Conservation (phyloP, 345 rosid species). For the Leavenworthia alabamica region DNA sequence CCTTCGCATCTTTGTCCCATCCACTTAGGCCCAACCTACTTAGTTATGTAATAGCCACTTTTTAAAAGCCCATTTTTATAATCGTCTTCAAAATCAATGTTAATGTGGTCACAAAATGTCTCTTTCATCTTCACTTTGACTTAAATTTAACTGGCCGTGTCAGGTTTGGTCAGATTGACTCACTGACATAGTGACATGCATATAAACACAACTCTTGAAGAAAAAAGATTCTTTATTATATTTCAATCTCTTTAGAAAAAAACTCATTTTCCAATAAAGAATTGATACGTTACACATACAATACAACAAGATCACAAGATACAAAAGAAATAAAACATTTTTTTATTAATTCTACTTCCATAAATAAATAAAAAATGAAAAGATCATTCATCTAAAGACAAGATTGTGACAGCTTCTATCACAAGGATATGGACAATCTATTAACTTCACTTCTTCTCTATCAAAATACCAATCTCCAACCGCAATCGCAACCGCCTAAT, state of each 20-base stretch:
- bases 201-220: not conserved
- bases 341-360: not conserved
- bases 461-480: conserved; percentile 97
- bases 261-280: not conserved
- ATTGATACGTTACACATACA: not conserved
- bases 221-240: not conserved
- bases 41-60: not conserved
- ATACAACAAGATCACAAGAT: conserved; percentile 11
- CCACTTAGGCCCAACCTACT: not conserved
- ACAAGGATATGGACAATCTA: conserved; percentile 91
- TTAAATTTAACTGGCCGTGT: not conserved
- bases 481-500: conserved; percentile 75
- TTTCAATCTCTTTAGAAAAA: not conserved
- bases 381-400: conserved; percentile 50
- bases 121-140: not conserved
- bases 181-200: not conserved
- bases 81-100: not conserved
- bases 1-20: not conserved
- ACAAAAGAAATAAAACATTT: not conserved
- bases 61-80: not conserved
- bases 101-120: not conserved
- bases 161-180: not conserved
- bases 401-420: conserved; percentile 90
- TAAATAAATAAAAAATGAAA: not conserved
- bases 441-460: conserved; percentile 48